Conservation (phyloP, 768 basidiomycete genomes). For the Leucocoprinus leucothites region DNA sequence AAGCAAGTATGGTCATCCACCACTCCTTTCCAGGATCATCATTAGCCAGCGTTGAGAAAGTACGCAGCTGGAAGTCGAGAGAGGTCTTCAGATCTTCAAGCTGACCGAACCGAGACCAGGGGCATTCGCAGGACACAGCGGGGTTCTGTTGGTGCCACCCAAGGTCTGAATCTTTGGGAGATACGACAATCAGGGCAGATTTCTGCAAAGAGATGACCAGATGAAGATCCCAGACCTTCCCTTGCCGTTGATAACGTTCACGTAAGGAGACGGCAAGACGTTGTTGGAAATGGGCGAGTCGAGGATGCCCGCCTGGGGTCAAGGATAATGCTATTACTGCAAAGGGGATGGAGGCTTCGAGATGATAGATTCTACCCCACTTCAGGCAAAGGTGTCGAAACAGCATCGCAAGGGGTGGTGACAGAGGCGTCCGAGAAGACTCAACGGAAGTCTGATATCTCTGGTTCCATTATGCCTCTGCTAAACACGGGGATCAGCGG, state of each 20-base stretch:
- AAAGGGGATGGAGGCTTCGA: conserved; percentile 12
- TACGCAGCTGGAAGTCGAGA: conserved; percentile 7
- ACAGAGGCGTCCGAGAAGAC: background rate
- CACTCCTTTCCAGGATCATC: background rate
- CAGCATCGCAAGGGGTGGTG: background rate
- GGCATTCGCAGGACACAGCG: background rate
- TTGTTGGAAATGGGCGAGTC: conserved; percentile 16
- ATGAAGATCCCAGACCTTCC: conserved; percentile 9
- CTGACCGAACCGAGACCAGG: conserved; percentile 7
- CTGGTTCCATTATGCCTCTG: too few relatives aligned
- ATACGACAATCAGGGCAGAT: conserved; percentile 8
- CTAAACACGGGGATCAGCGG: too few relatives aligned
- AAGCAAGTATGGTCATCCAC: conserved; percentile 10
- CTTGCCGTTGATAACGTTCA: conserved; percentile 9
- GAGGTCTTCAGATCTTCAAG: conserved; percentile 10
- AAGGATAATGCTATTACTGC: conserved; percentile 11
- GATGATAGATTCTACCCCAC: too few relatives aligned
- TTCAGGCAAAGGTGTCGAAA: conserved; percentile 6
- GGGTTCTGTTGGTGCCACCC: conserved; percentile 15
- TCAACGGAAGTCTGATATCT: background rate
- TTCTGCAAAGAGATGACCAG: conserved; percentile 12
- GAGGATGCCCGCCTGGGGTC: conserved; percentile 12
- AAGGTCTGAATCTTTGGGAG: conserved; percentile 9
- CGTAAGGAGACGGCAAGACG: conserved; percentile 13
- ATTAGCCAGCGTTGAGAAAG: conserved; percentile 1